Percentiles rank a stretch among this genome's conserved stretches.
Evolutionary conservation across 345 rosid genomes (phyloP).

Genomic region (Mercurialis annua): DNA sequence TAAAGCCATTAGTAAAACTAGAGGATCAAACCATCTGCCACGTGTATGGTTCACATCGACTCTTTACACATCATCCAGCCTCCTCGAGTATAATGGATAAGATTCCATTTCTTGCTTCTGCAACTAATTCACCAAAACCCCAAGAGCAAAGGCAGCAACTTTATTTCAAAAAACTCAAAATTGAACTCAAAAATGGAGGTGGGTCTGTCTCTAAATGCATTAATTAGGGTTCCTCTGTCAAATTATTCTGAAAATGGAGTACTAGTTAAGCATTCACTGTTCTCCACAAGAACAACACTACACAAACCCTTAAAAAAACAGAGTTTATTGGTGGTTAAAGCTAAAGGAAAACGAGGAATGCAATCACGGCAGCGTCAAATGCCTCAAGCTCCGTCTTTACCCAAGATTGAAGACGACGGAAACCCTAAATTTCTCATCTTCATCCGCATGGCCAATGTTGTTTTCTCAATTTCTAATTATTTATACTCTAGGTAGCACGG

Average conservation of each 20-base stretch:
- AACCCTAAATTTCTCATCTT: conserved; percentile 86
- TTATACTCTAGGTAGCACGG: too few relatives aligned
- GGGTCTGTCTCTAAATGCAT: conserved; percentile 70
- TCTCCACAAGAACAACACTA: conserved; percentile 37
- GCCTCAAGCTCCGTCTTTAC: conserved; percentile 62
- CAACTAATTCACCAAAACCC: not conserved
- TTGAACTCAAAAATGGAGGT: conserved; percentile 44
- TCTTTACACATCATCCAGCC: not conserved
- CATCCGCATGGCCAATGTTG: conserved; percentile 85
- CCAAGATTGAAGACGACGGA: conserved; percentile 94
- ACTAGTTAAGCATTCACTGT: conserved; percentile 52
- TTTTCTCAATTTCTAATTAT: conserved; percentile 12
- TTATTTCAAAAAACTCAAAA: not conserved
- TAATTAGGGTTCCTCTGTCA: conserved; percentile 60
- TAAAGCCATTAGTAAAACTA: not conserved
- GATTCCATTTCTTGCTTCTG: not conserved
- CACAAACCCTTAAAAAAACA: conserved; percentile 22
- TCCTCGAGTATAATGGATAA: conserved; percentile 29
- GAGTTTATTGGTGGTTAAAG: conserved; percentile 49
- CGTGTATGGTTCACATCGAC: conserved; percentile 29
- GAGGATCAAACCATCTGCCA: conserved; percentile 20
- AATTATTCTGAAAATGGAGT: conserved; percentile 46
- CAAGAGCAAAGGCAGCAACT: not conserved
- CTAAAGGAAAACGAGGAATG: conserved; percentile 89
- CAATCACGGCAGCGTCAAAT: conserved; percentile 72